These are phyloP conservation scores for Gigaspora rosea DNA, from an alignment of 192 early-diverging fungal genomes.

Conservation along the genomic window DNA sequence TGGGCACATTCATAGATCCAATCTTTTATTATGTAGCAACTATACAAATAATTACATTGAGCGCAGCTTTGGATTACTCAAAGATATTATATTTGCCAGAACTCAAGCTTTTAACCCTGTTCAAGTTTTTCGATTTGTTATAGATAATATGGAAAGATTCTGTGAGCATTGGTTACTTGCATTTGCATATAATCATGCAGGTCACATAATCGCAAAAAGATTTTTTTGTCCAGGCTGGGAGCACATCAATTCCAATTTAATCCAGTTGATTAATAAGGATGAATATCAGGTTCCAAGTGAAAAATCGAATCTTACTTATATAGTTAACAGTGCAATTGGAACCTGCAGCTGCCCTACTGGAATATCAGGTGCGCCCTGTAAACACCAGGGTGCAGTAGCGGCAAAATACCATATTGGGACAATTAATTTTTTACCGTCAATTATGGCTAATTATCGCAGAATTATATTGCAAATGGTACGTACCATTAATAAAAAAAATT, in stretches of 20 bases:
- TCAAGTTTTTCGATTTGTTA: slow-evolving; percentile 7
- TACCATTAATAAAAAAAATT: background rate
- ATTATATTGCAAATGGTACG: background rate
- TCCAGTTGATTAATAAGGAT: background rate
- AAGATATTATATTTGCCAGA: background rate
- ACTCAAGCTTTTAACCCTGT: slow-evolving; percentile 4
- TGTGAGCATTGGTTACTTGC: background rate
- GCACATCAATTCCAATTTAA: background rate
- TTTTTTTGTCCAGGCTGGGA: background rate
- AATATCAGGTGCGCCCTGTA: background rate
- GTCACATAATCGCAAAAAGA: background rate
- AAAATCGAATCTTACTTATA: background rate
- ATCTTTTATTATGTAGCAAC: background rate
- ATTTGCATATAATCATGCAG: background rate
- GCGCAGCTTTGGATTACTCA: background rate
- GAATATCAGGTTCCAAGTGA: slow-evolving; percentile 1
- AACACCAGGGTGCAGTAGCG: background rate
- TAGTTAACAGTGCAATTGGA: slow-evolving; percentile 2
- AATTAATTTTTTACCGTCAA: background rate
- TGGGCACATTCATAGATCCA: background rate
- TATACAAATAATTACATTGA: slow-evolving; percentile 9
- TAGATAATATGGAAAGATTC: background rate
- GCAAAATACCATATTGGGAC: background rate
- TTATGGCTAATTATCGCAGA: background rate
- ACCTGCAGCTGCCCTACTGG: background rate